Base-by-base conservation (phyloP, 1,284 basidiomycete species). In the Psilocybe mexicana region DNA sequence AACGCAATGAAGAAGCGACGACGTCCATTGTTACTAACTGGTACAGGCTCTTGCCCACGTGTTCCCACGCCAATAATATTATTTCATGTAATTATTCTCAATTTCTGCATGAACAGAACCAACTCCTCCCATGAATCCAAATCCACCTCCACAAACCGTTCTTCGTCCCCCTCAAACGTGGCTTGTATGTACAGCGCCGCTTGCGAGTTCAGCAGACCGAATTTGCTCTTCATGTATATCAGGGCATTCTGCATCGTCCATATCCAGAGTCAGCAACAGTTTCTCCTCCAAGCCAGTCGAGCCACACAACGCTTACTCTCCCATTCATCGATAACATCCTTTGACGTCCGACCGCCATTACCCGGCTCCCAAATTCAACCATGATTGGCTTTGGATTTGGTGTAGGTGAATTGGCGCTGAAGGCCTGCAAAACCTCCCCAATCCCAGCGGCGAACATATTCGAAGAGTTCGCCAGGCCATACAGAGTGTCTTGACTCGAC, bases 101-200 rank as follows among this genome's bases (percentile, higher is more conserved):
- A 54, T 57, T 61, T 63, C 24, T 65, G 59, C 51, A 73, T 69
- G 43, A 68, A 63, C 24, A 65, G 65, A 18, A 71, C 66, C 38
- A 73, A 59, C 58, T 73, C 71, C 61, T 74, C 72, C 72, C 72
- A 73, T 43, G 71, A 67, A 59, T 74, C 72, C 62, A 73, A 58
- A 52, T 74, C 73, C 14, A 73, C 62, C 59, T 73, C 72, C 8
- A 72, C 66, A 51, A 61, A 71, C 43, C 60, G 55, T 6, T 66
- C 67, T 11, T 63, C 59, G 23, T 63, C 63, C 7, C 61, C 65
- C 23, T 65, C 60, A 57, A 73, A 72, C 33, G 62, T 59, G 8
- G 67, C 72, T 50, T 72, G 62, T 26, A 73, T 45, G 50, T 67
- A 67, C 40, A 71, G 49, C 43, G 70, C 63, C 11, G 65, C 58